These are phyloP conservation scores for Uromyces viciae-fabae DNA, from an alignment of 1,284 basidiomycete species.

Conservation along the genomic window DNA sequence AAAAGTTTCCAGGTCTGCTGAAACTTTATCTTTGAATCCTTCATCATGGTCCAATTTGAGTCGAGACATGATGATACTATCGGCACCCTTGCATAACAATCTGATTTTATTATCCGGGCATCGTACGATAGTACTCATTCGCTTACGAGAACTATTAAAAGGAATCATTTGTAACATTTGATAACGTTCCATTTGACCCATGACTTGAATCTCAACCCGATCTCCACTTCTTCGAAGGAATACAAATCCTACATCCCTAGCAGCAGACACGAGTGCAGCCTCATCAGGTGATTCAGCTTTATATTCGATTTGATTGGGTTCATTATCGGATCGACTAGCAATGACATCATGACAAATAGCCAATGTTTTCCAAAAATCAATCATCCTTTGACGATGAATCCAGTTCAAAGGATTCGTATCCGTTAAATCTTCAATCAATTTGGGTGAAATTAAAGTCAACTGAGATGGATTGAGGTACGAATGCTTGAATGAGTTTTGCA, in stretches of 20 bases:
- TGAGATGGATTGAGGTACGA: conserved; percentile 76
- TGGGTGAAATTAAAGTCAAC: conserved; percentile 82
- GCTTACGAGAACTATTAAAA: conserved; percentile 87
- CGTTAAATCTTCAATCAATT: conserved; percentile 71
- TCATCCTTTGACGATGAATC: conserved; percentile 66
- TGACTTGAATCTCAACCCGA: conserved; percentile 78
- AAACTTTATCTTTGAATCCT: conserved; percentile 70
- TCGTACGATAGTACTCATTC: conserved; percentile 86
- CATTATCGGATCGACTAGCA: conserved; percentile 62
- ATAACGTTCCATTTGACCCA: conserved; percentile 81
- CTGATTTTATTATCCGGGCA: conserved; percentile 74
- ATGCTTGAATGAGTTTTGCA: conserved; percentile 79
- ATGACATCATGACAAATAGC: conserved; percentile 89
- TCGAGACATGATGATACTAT: conserved; percentile 86
- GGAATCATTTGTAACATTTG: conserved; percentile 76
- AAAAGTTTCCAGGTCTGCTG: conserved; percentile 82
- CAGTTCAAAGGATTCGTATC: conserved; percentile 59
- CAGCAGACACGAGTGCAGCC: conserved; percentile 84
- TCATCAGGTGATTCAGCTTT: conserved; percentile 96
- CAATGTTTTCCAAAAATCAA: conserved; percentile 81
- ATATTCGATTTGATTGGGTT: conserved; percentile 74
- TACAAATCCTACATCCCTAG: conserved; percentile 86
- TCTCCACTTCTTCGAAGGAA: conserved; percentile 76
- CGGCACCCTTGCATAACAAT: conserved; percentile 93
- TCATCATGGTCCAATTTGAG: conserved; percentile 71